Conservation (phyloP, 495 filamentous ascomycete species). For the Aspergillus sclerotiicarbonarius region DNA sequence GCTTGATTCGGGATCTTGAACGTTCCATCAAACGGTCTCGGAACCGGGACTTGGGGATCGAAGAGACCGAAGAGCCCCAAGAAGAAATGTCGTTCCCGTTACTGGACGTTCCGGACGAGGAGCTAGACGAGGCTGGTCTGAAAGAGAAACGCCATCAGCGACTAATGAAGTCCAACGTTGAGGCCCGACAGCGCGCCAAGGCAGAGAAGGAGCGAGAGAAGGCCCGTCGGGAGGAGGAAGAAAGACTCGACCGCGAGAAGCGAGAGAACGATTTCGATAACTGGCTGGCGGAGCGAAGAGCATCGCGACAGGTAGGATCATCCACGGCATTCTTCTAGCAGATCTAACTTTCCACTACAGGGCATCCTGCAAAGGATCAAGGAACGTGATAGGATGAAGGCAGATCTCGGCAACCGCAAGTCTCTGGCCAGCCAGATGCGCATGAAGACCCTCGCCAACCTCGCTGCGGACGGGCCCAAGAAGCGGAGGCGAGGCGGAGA, state of each 20-base stretch:
- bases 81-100: conserved; percentile 82
- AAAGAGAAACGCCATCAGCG: conserved; percentile 91
- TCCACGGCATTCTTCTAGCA: neutral
- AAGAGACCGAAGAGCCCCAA: conserved; percentile 69
- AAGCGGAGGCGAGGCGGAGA: conserved; percentile 76
- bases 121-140: conserved; percentile 83
- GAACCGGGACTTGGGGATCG: conserved; percentile 87
- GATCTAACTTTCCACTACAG: conserved; percentile 25
- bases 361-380: conserved; percentile 78
- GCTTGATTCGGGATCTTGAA: conserved; percentile 81
- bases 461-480: conserved; percentile 84
- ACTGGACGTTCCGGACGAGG: conserved; percentile 85
- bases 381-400: conserved; percentile 86
- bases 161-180: conserved; percentile 89
- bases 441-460: conserved; percentile 97
- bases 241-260: conserved; percentile 76
- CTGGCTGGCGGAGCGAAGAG: conserved; percentile 81
- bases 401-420: conserved; percentile 92
- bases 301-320: conserved; percentile 61
- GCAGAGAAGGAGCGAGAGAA: conserved; percentile 92
- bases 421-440: conserved; percentile 92
- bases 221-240: conserved; percentile 75
- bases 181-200: conserved; percentile 86
- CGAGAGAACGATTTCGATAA: conserved; percentile 78
- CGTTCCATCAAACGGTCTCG: conserved; percentile 80